Base-by-base conservation (phyloP, 2,329 filamentous ascomycete species). In the Rhinocladiella similis region DNA sequence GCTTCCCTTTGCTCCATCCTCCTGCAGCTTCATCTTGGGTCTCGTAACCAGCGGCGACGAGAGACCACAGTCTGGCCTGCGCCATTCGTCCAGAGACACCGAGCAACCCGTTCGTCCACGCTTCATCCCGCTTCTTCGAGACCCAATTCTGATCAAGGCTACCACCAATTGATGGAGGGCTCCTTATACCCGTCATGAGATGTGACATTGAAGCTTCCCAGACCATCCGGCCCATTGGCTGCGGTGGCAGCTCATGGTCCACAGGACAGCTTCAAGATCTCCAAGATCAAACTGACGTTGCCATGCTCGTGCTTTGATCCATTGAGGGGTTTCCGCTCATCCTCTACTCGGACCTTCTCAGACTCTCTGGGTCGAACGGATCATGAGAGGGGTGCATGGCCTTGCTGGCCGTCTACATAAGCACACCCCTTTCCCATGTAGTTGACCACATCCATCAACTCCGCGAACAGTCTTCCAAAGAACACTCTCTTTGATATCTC, bases 271-370 rank as follows among this genome's bases (percentile, higher is more conserved):
- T 46, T 27, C 20, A 53, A 50, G 35, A 54, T 57, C 59, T 38
- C 20, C 22, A 46, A 27, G 20, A 25, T 42, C 27, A 22, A 14
- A 27, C 27, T 42, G 39, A n/a, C 46, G 25, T 29, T 33, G 19
- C 20, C 38, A 16, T 47, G 29, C 38, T 29, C 25, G 20, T 41
- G 20, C 39, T 18, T 50, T 36, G 36, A 33, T 38, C 38, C 35
- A 41, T 53, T 62, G 59, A 62, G 59, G 59, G 59, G 59, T 59
- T 62, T 62, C 59, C 59, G 59, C 56, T 59, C 53, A 62, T 62
- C 59, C 59, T 62, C 7, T 27, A 18, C n/a, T 45, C 41, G 22
- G 33, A 41, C n/a, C 19, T n/a, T 39, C 19, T 38, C 9, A 9
- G 12, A n/a, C 29, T 18, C 33, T 5, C 14, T 42, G 46, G 36